Base-by-base conservation (phyloP, 768 basidiomycete genomes). In the Kwoniella sp. region DNA sequence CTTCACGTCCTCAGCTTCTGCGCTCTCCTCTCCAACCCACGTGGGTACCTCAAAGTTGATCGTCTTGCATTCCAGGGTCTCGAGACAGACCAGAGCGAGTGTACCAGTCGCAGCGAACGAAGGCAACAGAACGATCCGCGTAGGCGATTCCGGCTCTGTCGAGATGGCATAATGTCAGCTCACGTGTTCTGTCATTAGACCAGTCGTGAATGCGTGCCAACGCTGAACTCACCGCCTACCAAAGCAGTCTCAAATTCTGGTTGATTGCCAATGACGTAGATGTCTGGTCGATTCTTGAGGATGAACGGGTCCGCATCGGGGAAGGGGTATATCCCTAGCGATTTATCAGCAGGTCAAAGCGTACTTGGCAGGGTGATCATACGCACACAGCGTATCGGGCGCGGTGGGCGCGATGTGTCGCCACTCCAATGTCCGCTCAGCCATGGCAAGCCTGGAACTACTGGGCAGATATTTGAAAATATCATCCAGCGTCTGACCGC, bases 331-430 rank as follows among this genome's bases (percentile, higher is more conserved):
- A 95, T 96, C 91, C 91, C 78, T 79, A 46, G n/a, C n/a, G n/a
- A n/a, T n/a, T n/a, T 22, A 32, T 32, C 9, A 12, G 32, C 0
- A 19, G 14, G 34, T 44, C 46, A 50, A 55, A 27, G 10, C 14
- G 5, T 10, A 12, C 20, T 20, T 28, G 33, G 41, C 20, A 33
- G 50, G n/a, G n/a, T n/a, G n/a, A n/a, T n/a, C n/a, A n/a, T n/a
- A n/a, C n/a, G n/a, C n/a, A 79, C 79, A 96, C 3, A 99, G 80
- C 0, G 95, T 99, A 74, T 99, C 95, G 23, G 95, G 95, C 22
- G 93, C 93, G 7, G 95, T 98, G 3, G 95, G 95, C n/a, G 95
- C 91, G 72, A 95, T 83, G 76, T 98, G 93, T 52, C 91, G 79
- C 95, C 93, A 99, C 62, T 79, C 82, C 28, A 99, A 78, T 10